Percentiles rank a stretch among this genome's conserved stretches.
phyloP scores from a whole-genome alignment of 1,284 basidiomycete species.

The Microbotryum lychnidis-dioicae region DNA sequence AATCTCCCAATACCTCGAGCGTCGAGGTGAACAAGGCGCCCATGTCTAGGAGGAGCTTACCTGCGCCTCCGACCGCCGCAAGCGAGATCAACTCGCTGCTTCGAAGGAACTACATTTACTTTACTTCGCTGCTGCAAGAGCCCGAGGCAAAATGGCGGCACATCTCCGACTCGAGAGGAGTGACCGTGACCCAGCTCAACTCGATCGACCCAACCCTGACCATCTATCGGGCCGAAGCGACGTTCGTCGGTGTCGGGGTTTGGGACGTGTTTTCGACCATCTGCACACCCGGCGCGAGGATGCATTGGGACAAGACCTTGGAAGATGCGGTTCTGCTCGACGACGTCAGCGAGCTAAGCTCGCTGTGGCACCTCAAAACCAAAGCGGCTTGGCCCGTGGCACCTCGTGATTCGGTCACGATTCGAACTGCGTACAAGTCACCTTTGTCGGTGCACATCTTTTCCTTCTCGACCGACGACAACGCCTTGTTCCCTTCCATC shows the following conservation, averaged over 20 bases:
- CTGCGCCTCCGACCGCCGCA: neutral
- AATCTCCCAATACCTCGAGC: no score
- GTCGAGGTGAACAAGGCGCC: no score
- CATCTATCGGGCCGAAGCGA: slow-evolving; percentile 92
- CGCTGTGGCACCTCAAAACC: slow-evolving; percentile 81
- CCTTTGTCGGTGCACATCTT: slow-evolving; percentile 92
- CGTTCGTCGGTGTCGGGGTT: slow-evolving; percentile 89
- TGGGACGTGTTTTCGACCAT: slow-evolving; percentile 95
- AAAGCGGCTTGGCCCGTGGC: slow-evolving; percentile 85
- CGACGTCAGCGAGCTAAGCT: slow-evolving; percentile 67
- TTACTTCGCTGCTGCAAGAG: slow-evolving; percentile 92
- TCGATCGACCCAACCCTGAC: slow-evolving; percentile 96
- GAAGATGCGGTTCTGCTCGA: slow-evolving; percentile 79
- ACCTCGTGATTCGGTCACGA: slow-evolving; percentile 78
- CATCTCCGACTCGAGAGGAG: slow-evolving; percentile 72
- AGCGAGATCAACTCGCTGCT: slow-evolving; percentile 62
- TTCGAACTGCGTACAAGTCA: slow-evolving; percentile 95
- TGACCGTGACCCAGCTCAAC: slow-evolving; percentile 85
- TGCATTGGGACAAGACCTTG: slow-evolving; percentile 82
- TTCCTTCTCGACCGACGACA: slow-evolving; percentile 86
- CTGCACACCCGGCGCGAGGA: slow-evolving; percentile 67
- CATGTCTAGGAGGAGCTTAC: no score
- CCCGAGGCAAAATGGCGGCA: slow-evolving; percentile 94
- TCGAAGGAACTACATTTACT: slow-evolving; percentile 92
- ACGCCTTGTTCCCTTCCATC: slow-evolving; percentile 70